phyloP scores from a whole-genome alignment of 208 protist genomes.

The Herpetomonas samuelpessoai region DNA sequence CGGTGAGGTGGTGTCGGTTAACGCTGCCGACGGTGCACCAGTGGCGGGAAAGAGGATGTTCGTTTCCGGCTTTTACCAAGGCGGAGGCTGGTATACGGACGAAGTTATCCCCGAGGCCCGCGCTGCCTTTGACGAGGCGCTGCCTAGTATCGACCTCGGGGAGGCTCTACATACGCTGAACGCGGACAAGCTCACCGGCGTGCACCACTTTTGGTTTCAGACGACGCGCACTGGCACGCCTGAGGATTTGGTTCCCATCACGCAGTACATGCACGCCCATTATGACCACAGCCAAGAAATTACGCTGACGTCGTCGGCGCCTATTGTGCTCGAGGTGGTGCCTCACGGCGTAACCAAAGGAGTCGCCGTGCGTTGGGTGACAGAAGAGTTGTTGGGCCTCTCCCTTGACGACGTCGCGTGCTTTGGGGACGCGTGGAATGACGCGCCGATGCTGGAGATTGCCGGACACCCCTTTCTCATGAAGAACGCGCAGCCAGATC shows the following conservation, averaged over 20 bases:
- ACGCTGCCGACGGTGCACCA: constrained; percentile 9
- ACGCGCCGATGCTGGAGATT: constrained; percentile 28
- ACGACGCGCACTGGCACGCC: constrained; percentile 3
- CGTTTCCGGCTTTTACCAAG: constrained; percentile 13
- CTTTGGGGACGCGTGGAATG: constrained; percentile 55
- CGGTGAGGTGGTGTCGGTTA: not conserved
- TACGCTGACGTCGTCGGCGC: constrained; percentile 10
- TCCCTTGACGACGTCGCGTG: constrained; percentile 10
- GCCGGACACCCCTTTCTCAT: constrained; percentile 31
- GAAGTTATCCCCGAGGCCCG: constrained; percentile 11
- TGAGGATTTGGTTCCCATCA: constrained; percentile 9
- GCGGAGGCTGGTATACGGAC: constrained; percentile 17
- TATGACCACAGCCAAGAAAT: constrained; percentile 9
- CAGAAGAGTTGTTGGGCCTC: constrained; percentile 9
- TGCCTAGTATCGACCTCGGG: constrained; percentile 11
- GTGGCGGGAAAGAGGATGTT: not conserved
- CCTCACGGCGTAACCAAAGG: constrained; percentile 21
- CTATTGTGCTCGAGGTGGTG: constrained; percentile 22
- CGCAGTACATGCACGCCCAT: constrained; percentile 12
- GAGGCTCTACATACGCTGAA: constrained; percentile 1
- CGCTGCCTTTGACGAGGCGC: constrained; percentile 10
- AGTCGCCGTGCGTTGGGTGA: constrained; percentile 19
- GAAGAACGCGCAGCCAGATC: constrained; percentile 23
- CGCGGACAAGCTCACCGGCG: constrained; percentile 7
- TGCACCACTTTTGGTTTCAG: constrained; percentile 15